Conservation (phyloP, 257 asterid genomes). For the Solanum ahanhuiri region DNA sequence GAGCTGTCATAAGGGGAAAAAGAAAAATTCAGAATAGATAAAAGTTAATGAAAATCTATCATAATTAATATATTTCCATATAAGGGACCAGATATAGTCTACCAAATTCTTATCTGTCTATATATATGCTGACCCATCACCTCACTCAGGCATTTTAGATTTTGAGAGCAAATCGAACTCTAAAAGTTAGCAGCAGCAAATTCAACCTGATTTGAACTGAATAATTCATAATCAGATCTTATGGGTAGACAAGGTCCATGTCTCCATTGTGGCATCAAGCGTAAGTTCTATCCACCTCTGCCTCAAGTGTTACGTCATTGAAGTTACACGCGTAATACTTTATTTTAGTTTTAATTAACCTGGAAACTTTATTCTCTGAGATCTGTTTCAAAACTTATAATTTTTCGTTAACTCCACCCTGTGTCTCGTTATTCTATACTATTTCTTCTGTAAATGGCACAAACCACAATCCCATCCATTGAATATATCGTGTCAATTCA, state of each 20-base stretch:
- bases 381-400: not conserved
- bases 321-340: not conserved
- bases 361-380: not conserved
- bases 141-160: not conserved
- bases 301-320: not conserved
- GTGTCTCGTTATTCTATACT: not conserved
- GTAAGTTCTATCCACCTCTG: conserved; percentile 1
- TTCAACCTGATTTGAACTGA: not conserved
- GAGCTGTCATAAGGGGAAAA: not conserved
- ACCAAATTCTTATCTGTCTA: not conserved
- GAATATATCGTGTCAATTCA: not conserved
- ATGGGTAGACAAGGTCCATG: conserved; percentile 21
- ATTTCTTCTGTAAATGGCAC: not conserved
- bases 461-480: not conserved
- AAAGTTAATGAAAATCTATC: not conserved
- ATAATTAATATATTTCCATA: not conserved
- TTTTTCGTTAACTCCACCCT: not conserved
- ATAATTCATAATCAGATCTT: not conserved
- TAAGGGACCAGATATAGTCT: not conserved
- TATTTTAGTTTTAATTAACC: not conserved
- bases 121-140: not conserved
- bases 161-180: not conserved
- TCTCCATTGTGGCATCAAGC: conserved; percentile 10
- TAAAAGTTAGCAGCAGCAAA: not conserved
- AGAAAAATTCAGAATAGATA: not conserved